Conservation (phyloP, 768 basidiomycete genomes). For the Amanita phalloides region DNA sequence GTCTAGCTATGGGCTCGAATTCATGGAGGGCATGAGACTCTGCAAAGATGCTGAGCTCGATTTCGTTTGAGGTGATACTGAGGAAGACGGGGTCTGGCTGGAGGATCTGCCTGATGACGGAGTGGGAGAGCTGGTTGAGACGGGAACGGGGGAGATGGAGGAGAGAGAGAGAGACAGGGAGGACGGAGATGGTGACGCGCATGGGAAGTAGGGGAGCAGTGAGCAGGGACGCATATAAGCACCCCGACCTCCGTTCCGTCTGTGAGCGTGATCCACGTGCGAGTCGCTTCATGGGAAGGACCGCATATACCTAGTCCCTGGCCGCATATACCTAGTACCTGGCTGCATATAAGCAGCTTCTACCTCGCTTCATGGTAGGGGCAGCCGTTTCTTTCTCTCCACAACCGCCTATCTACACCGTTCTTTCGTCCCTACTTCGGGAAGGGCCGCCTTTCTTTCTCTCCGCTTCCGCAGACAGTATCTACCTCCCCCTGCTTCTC, state of each 20-base stretch:
- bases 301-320: no score
- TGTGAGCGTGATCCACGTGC: background rate
- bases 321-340: no score
- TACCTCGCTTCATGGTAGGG: no score
- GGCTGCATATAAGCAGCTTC: no score
- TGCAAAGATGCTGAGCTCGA: constrained; percentile 70
- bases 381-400: no score
- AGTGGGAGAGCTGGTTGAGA: constrained; percentile 44
- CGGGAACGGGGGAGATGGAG: constrained; percentile 69
- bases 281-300: no score
- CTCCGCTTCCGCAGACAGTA: constrained; percentile 25
- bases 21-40: constrained; percentile 45
- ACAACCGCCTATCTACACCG: background rate
- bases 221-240: background rate
- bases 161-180: constrained; percentile 62
- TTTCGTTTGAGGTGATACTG: constrained; percentile 68
- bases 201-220: constrained; percentile 12
- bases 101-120: constrained; percentile 59
- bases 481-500: constrained; percentile 9
- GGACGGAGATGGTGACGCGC: constrained; percentile 56
- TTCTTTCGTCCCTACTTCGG: constrained; percentile 3
- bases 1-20: constrained; percentile 51
- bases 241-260: background rate
- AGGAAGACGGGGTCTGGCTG: constrained; percentile 57
- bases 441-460: constrained; percentile 5